Evolutionary conservation across 208 protist genomes (phyloP).

Genomic region (Naegleria gruberi): DNA sequence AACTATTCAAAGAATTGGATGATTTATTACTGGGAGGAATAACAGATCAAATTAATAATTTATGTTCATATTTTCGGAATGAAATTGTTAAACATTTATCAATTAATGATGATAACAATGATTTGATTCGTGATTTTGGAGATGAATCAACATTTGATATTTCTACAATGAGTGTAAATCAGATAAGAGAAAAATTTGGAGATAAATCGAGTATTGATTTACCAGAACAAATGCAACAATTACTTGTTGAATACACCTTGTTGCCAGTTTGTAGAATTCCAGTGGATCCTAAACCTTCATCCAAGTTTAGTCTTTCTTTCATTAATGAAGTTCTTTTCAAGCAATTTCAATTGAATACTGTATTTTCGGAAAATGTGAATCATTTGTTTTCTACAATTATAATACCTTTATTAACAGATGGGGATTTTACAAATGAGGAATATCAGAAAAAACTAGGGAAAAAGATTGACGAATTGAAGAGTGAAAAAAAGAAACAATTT

Average conservation of each 20-base stretch:
- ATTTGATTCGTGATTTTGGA: neutral
- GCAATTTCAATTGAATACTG: neutral
- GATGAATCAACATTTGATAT: neutral
- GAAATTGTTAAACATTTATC: neutral
- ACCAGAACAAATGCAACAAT: neutral
- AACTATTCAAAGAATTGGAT: constrained; percentile 2
- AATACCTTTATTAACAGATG: neutral
- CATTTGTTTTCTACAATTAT: neutral
- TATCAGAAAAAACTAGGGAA: neutral
- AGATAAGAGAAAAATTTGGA: neutral
- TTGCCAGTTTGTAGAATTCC: neutral
- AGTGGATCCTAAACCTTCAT: neutral
- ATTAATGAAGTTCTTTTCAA: neutral
- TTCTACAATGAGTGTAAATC: neutral
- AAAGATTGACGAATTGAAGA: neutral
- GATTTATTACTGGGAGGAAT: neutral
- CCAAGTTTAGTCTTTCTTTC: neutral
- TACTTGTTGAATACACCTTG: neutral
- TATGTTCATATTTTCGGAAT: neutral
- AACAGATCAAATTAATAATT: neutral
- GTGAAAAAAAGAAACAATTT: neutral
- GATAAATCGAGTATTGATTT: neutral
- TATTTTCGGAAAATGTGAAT: neutral
- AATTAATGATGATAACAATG: neutral
- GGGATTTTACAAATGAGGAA: neutral